Evolutionary conservation across 257 asterid genomes (phyloP).

Genomic region (Penstemon barbatus): DNA sequence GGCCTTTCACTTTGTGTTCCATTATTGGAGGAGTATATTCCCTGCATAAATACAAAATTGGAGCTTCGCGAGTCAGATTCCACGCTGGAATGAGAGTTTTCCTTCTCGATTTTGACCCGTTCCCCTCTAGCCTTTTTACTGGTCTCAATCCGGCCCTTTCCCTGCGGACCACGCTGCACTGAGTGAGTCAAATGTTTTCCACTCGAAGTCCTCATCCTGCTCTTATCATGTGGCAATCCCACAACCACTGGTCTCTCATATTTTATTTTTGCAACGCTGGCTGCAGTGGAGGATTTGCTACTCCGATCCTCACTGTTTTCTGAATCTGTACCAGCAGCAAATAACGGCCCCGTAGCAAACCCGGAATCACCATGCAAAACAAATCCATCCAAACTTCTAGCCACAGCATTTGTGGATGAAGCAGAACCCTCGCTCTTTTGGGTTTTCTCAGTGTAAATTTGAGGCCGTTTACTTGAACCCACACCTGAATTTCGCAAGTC

Average conservation of each 20-base stretch:
- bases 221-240: constrained; percentile 41
- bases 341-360: constrained; percentile 32
- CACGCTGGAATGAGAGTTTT: constrained; percentile 89
- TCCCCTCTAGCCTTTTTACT: constrained; percentile 65
- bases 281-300: constrained; percentile 85
- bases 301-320: constrained; percentile 69
- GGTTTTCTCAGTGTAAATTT: constrained; percentile 36
- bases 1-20: constrained; percentile 47
- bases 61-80: constrained; percentile 88
- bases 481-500: constrained; percentile 34
- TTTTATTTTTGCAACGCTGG: constrained; percentile 58
- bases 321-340: constrained; percentile 50
- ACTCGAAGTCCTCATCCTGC: constrained; percentile 44
- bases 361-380: constrained; percentile 35
- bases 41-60: constrained; percentile 76
- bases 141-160: constrained; percentile 42
- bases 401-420: constrained; percentile 66
- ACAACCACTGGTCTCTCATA: constrained; percentile 33
- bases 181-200: constrained; percentile 45
- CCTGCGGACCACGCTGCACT: constrained; percentile 41
- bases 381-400: constrained; percentile 44
- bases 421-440: constrained; percentile 62
- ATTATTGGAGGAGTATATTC: constrained; percentile 47
- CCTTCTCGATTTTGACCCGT: constrained; percentile 78
- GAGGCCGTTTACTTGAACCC: constrained; percentile 41